Base-by-base conservation (phyloP, 2,329 filamentous ascomycete species). In the Fonsecaea pedrosoi region DNA sequence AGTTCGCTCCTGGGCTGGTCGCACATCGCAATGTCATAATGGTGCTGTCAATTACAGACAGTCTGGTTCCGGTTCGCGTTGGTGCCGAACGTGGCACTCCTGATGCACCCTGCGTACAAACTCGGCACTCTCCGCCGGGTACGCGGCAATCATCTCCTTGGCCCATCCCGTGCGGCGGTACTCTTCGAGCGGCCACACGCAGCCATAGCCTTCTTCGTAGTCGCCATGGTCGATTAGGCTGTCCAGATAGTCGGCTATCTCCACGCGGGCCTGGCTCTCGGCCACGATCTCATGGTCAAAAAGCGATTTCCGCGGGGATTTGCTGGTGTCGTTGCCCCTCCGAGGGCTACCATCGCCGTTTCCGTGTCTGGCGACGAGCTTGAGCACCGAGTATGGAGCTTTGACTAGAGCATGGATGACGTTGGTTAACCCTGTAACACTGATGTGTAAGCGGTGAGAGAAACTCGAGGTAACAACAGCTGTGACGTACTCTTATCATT, bases 181-280 rank as follows among this genome's bases (percentile, higher is more conserved):
- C 6, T 65, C 66, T 21, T 68, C 66, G n/a, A 68, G 54, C 9
- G 66, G 66, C 66, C 62, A 65, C 2, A 68, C 55, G 53, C 66
- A 65, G 2, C 38, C 66, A 40, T 65, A 68, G 10, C 55, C 66
- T 55, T 68, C 62, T 18, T 68, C 66, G 45, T 57, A 68, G 3
- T 65, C 62, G 5, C 38, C 58, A 15, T 40, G 34, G 25, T 68
- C 59, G 6, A 64, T 59, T 45, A 68, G 25, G n/a, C n/a, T 45
- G 82, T 86, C 70, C 84, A 87, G 68, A 74, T 77, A 4, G 81
- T 87, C 63, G 83, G 85, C 81, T 83, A 86, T 70, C 80, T 86
- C 61, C 84, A 87, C 68, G 78, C 81, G 35, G 84, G 80, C 6
- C 77, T 87, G 1, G 82, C 85, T 48, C 58, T 68, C 66, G 18